A percentile compares a stretch with the other conserved stretches of the same genome.
phyloP scores from a whole-genome alignment of 305 asterid species.

The Ajuga reptans region DNA sequence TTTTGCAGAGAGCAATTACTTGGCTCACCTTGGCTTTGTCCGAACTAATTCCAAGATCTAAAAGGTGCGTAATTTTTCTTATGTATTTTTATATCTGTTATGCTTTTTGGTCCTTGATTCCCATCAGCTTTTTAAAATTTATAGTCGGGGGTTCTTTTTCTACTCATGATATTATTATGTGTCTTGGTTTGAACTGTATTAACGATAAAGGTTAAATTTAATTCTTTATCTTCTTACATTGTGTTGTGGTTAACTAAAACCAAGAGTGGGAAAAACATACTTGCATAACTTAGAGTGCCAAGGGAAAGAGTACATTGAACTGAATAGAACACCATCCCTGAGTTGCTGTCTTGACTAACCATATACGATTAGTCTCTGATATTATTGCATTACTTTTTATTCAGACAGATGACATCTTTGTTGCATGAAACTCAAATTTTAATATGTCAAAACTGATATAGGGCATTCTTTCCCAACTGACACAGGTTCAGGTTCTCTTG shows the following conservation, averaged over 20 bases:
- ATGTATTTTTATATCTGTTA: neutral
- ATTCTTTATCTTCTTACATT: too few species aligned
- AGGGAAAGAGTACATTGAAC: too few species aligned
- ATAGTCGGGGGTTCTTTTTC: neutral
- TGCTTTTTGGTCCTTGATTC: neutral
- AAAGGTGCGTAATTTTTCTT: constrained; percentile 25
- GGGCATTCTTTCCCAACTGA: neutral
- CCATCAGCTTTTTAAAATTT: neutral
- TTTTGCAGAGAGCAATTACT: constrained; percentile 87
- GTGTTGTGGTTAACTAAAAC: too few species aligned
- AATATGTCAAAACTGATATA: neutral
- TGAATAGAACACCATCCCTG: too few species aligned
- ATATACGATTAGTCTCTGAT: too few species aligned
- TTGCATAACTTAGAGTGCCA: too few species aligned
- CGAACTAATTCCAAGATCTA: constrained; percentile 40
- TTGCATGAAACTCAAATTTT: neutral
- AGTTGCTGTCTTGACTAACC: too few species aligned
- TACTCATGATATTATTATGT: neutral
- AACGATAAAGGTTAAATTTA: neutral
- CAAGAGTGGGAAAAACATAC: neutral
- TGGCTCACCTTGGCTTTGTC: constrained; percentile 71
- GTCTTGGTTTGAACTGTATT: neutral
- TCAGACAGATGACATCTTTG: neutral
- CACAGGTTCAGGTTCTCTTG: neutral
- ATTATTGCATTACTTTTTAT: neutral